Percentiles rank a stretch among this genome's conserved stretches.
These are phyloP conservation scores for Canavalia gladiata DNA, from an alignment of 306 rosid species.

Conservation along the genomic window DNA sequence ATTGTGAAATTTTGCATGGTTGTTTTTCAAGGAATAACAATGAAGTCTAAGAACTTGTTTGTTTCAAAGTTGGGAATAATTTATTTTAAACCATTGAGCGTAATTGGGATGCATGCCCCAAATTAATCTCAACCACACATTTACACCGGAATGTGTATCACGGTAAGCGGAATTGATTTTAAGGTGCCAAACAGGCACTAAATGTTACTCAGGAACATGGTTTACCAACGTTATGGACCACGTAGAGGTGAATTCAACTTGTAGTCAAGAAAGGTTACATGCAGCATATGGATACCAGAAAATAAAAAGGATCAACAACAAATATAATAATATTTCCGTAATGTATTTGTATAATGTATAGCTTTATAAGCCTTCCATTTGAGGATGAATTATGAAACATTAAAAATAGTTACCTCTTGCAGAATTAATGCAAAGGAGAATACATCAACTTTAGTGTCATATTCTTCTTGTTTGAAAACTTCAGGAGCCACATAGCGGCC, in stretches of 20 bases:
- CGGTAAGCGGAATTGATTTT: too few species aligned
- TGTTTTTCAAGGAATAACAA: constrained; percentile 36
- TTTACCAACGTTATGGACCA: neutral
- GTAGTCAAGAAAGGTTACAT: constrained; percentile 7
- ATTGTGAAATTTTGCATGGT: neutral
- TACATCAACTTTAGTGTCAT: constrained; percentile 96
- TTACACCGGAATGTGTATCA: too few species aligned
- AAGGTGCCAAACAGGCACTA: too few species aligned
- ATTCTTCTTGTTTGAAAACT: constrained; percentile 79
- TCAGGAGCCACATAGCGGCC: constrained; percentile 97
- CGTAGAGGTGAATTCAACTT: constrained; percentile 9
- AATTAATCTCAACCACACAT: too few species aligned
- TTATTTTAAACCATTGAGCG: too few species aligned
- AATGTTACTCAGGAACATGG: neutral
- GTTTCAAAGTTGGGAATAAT: too few species aligned
- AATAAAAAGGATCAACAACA: constrained; percentile 15
- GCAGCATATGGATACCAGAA: neutral
- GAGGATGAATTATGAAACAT: neutral
- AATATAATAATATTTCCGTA: neutral
- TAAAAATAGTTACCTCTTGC: constrained; percentile 77
- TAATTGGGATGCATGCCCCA: too few species aligned
- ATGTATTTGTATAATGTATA: neutral
- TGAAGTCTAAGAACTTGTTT: neutral
- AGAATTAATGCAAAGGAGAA: constrained; percentile 91
- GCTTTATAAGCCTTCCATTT: constrained; percentile 34